phyloP scores from a whole-genome alignment of 768 basidiomycete genomes.

The Trametes maxima region DNA sequence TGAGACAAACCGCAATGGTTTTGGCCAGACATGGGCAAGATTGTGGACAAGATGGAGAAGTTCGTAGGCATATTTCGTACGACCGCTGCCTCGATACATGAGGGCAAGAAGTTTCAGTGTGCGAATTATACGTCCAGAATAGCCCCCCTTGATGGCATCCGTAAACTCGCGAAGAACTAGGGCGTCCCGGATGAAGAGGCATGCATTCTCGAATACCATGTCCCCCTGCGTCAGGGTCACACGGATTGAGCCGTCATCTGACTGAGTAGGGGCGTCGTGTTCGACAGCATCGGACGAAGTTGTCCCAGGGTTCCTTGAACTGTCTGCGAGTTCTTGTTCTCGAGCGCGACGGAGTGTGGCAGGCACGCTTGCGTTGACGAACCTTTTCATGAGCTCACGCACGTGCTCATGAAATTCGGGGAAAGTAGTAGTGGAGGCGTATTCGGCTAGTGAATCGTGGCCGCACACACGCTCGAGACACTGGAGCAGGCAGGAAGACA shows the following conservation, averaged over 20 bases:
- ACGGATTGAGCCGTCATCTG: too few species aligned
- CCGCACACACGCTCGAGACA: slow-evolving; percentile 36
- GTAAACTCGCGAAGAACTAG: slow-evolving; percentile 34
- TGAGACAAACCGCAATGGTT: slow-evolving; percentile 25
- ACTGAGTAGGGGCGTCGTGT: too few species aligned
- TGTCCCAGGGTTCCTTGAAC: too few species aligned
- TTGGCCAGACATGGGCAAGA: slow-evolving; percentile 32
- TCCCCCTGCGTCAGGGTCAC: slow-evolving; percentile 1
- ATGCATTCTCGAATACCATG: slow-evolving; percentile 23
- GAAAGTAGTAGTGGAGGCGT: slow-evolving; percentile 21
- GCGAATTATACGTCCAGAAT: slow-evolving; percentile 34
- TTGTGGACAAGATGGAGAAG: slow-evolving; percentile 35
- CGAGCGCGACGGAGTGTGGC: slow-evolving; percentile 23
- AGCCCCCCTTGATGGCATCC: slow-evolving; percentile 34
- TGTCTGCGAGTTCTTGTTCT: not conserved
- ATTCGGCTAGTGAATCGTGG: slow-evolving; percentile 22
- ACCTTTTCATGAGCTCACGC: slow-evolving; percentile 28
- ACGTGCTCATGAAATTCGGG: slow-evolving; percentile 26
- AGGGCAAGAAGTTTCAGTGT: slow-evolving; percentile 34
- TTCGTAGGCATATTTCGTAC: slow-evolving; percentile 39
- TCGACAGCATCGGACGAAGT: too few species aligned
- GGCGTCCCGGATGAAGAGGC: slow-evolving; percentile 36
- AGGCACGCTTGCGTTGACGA: slow-evolving; percentile 14
- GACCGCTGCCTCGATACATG: slow-evolving; percentile 35
- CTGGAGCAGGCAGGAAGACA: slow-evolving; percentile 38